Evolutionary conservation across 257 asterid genomes (phyloP).

Genomic region (Nicotiana knightiana): DNA sequence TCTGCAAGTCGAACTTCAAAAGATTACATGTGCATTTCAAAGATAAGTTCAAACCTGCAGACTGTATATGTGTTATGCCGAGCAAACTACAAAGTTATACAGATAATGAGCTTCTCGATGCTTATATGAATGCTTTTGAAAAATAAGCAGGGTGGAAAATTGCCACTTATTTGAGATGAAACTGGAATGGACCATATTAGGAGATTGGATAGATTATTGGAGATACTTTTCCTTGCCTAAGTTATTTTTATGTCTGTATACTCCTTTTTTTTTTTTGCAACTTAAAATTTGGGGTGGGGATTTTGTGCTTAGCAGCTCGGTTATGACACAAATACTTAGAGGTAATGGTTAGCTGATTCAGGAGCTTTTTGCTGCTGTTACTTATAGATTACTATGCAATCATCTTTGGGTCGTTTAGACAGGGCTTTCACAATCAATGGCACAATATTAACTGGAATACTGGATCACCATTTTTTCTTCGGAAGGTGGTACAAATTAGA

Average conservation of each 20-base stretch:
- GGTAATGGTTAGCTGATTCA: neutral
- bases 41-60: neutral
- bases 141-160: neutral
- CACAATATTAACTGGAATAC: neutral
- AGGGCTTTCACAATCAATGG: neutral
- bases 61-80: neutral
- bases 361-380: neutral
- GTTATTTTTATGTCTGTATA: neutral
- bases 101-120: neutral
- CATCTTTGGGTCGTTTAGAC: neutral
- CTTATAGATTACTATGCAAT: neutral
- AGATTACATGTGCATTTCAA: neutral
- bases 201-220: neutral
- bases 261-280: neutral
- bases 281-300: neutral
- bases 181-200: neutral
- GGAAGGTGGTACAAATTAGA: neutral
- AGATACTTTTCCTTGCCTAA: neutral
- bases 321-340: neutral
- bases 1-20: neutral
- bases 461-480: neutral
- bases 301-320: neutral
- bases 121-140: neutral
- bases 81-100: neutral
- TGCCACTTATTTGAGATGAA: neutral